Evolutionary conservation across 139 green algal species (phyloP).

Genomic region (Raphidocelis subcapitata): DNA sequence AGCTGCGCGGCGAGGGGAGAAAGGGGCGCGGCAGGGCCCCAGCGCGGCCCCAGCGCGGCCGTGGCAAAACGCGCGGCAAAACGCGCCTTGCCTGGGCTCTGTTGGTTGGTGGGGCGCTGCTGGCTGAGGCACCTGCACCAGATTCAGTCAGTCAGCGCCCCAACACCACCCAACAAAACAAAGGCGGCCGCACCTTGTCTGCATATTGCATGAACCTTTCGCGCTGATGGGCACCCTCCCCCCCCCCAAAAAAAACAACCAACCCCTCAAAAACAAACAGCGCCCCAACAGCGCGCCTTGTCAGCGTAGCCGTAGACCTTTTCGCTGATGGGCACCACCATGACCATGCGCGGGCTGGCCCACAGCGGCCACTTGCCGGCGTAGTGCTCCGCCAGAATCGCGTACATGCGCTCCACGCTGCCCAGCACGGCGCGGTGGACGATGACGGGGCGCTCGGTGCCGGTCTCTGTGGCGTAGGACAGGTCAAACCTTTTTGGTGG

Average conservation of each 20-base stretch:
- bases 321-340: conserved; percentile 97
- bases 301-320: conserved; percentile 70
- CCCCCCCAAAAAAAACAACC: not conserved
- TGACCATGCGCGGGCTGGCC: conserved; percentile 93
- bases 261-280: too few relatives aligned
- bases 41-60: too few relatives aligned
- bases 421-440: conserved; percentile 96
- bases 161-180: too few relatives aligned
- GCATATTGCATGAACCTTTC: too few relatives aligned
- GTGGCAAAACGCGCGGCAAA: too few relatives aligned
- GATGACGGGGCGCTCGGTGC: conserved; percentile 86
- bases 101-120: too few relatives aligned
- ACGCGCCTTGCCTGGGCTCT: too few relatives aligned
- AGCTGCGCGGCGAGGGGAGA: too few relatives aligned
- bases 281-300: conserved; percentile 17
- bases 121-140: too few relatives aligned
- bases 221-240: not conserved
- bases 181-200: too few relatives aligned
- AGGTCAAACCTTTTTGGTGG: conserved; percentile 56
- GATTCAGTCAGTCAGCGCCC: too few relatives aligned
- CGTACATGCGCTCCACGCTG: conserved; percentile 98
- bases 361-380: conserved; percentile 98
- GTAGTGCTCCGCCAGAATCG: conserved; percentile 98
- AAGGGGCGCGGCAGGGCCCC: too few relatives aligned
- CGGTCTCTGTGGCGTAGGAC: conserved; percentile 69